Evolutionary conservation across 176 grass and related monocot genomes (phyloP), one percentile per base, ranked within the genome.

Genomic region (Poa annua): DNA sequence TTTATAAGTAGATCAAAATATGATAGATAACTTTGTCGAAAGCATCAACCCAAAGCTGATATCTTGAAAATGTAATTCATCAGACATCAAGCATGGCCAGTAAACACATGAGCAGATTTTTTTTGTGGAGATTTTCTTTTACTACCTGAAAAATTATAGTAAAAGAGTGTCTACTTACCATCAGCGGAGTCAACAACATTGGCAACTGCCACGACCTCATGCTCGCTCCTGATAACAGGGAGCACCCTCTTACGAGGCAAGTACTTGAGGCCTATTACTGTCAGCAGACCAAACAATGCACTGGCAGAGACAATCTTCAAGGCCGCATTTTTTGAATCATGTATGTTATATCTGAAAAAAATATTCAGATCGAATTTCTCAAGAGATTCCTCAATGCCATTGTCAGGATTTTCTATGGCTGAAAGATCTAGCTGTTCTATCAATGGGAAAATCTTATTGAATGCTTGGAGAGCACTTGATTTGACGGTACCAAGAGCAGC

Each of bases 381-480:
- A 79, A 78, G 75, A 64, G 61, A 73, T 85, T 71, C 68, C 41
- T 86, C 87, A 90, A 54, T 42, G 48, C 66, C 73, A 65, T 75
- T 63, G 5, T 42, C 80, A 75, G 73, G 8, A 62, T 62, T 73
- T 64, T 86, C 79, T 33, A 74, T 83, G 38, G 15, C 68, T 71
- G 88, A 75, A 12, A 57, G 83, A 57, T 93, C 87, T 88, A 88
- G 71, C 50, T 88, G 84, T 68, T 93, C 86, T 22, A 91, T 85
- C 45, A 91, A 65, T 65, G 93, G 96, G 79, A 99, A 96, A 80
- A 99, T 88, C 88, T 93, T 96, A 25, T 44, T 88, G 62, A 99
- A 92, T 44, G 96, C 96, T 80, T 91, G 87, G 86, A 99, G 74
- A 66, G 93, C 93, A 87, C 86, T 93, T 78, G 93, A 96, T 75